phyloP scores from a whole-genome alignment of 345 rosid genomes.

The Carallia pectinifolia region DNA sequence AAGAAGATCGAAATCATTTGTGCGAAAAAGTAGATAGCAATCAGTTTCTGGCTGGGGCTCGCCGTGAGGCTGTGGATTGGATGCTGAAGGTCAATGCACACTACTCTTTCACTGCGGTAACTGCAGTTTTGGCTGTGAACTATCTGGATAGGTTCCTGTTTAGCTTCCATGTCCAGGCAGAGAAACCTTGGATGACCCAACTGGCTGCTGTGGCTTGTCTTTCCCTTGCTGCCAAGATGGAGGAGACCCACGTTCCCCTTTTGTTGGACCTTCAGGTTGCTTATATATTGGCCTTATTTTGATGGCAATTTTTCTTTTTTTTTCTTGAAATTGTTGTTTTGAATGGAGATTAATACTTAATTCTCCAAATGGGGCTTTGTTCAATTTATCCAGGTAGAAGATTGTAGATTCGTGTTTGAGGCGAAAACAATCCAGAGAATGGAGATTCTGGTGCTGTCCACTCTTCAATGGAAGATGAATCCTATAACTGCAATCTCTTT shows the following conservation, averaged over 20 bases:
- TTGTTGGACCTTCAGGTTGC: slow-evolving; percentile 81
- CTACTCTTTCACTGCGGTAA: slow-evolving; percentile 63
- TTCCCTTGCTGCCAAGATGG: slow-evolving; percentile 92
- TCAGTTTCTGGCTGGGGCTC: slow-evolving; percentile 36
- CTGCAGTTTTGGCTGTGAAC: slow-evolving; percentile 72
- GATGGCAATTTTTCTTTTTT: too few species aligned
- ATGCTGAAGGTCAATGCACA: slow-evolving; percentile 62
- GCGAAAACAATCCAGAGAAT: slow-evolving; percentile 88
- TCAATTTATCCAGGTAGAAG: slow-evolving; percentile 55
- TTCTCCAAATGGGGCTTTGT: slow-evolving; percentile 13
- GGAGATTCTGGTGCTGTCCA: slow-evolving; percentile 88
- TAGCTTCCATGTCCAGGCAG: slow-evolving; percentile 44
- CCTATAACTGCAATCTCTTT: slow-evolving; percentile 83
- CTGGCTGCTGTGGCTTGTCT: slow-evolving; percentile 84
- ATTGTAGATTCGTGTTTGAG: slow-evolving; percentile 64
- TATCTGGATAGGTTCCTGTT: slow-evolving; percentile 81
- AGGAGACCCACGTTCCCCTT: slow-evolving; percentile 82
- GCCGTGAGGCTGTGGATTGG: slow-evolving; percentile 73
- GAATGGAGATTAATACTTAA: neutral
- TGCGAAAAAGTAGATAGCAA: slow-evolving; percentile 20
- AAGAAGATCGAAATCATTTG: slow-evolving; percentile 42
- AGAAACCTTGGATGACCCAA: slow-evolving; percentile 91
- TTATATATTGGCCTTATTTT: neutral
- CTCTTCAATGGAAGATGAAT: slow-evolving; percentile 90
- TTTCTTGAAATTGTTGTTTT: neutral